Evolutionary conservation across 2,329 filamentous ascomycete species (phyloP).

Genomic region (Penicillium sp.): DNA sequence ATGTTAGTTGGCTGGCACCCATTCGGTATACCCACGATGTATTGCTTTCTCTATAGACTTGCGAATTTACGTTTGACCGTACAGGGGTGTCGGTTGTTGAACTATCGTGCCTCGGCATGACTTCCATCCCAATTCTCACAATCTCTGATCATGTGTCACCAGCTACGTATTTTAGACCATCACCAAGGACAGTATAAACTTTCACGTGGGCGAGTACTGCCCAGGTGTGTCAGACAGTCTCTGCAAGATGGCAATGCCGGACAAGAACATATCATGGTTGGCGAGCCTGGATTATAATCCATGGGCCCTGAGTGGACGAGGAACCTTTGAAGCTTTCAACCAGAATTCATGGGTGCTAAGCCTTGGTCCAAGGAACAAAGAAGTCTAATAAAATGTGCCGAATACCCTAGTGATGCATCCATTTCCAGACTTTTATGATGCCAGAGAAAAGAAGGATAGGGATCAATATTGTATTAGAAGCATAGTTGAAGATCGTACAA

Average conservation of each 20-base stretch:
- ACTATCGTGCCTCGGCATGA: not conserved
- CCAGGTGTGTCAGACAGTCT: no score
- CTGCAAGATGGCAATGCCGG: no score
- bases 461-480: conserved; percentile 24
- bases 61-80: conserved; percentile 10
- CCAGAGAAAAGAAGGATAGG: conserved; percentile 7
- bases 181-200: not conserved
- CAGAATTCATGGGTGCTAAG: no score
- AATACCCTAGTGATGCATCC: conserved; percentile 2
- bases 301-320: no score
- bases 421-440: conserved; percentile 9
- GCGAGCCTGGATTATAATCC: no score
- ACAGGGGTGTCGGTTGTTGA: not conserved
- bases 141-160: not conserved
- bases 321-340: no score
- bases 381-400: not conserved
- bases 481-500: conserved; percentile 25
- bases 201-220: no score
- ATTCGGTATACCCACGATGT: conserved; percentile 8
- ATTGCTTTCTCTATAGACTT: conserved; percentile 16
- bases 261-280: no score
- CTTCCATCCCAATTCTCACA: not conserved
- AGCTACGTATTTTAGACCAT: not conserved
- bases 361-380: no score
- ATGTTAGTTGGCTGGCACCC: conserved; percentile 6